A percentile compares a stretch with the other conserved stretches of the same genome.
Evolutionary conservation across 345 rosid species (phyloP).

Genomic region (Raphanus raphanistrum): DNA sequence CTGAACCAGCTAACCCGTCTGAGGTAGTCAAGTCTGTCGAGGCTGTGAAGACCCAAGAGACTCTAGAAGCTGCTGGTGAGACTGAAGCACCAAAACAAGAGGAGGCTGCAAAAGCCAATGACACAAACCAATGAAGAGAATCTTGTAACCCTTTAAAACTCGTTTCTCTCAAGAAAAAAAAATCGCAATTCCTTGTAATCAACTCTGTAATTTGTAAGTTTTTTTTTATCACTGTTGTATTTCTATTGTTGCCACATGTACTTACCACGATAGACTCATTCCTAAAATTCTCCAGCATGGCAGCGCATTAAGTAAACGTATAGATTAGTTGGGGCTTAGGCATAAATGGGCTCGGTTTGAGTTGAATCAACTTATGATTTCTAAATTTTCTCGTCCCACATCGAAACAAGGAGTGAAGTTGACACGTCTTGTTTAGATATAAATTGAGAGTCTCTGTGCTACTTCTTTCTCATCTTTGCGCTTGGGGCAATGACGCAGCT

Average conservation of each 20-base stretch:
- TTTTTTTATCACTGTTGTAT: slow-evolving; percentile 17
- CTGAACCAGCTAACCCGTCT: slow-evolving; percentile 28
- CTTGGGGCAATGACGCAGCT: no score
- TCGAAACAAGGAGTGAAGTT: background rate
- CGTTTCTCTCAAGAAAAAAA: background rate
- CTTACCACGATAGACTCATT: background rate
- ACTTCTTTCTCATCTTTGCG: background rate
- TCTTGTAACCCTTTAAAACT: slow-evolving; percentile 36
- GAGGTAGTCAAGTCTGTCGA: slow-evolving; percentile 16
- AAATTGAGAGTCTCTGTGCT: background rate
- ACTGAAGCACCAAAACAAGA: slow-evolving; percentile 37
- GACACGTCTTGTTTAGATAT: background rate
- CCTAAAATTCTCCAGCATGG: background rate
- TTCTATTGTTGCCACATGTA: background rate
- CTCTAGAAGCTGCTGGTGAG: slow-evolving; percentile 27
- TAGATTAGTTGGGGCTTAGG: background rate
- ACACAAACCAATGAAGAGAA: slow-evolving; percentile 42
- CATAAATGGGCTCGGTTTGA: background rate
- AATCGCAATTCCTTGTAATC: no score
- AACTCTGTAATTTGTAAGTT: slow-evolving; percentile 7
- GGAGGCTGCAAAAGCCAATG: slow-evolving; percentile 23
- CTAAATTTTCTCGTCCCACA: background rate
- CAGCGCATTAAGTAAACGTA: background rate
- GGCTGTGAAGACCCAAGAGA: slow-evolving; percentile 30
- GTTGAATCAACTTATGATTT: background rate